A percentile compares a stretch with the other conserved stretches of the same genome.
phyloP scores from a whole-genome alignment of 2,329 filamentous ascomycete genomes.

The Pseudocercospora crystallina region DNA sequence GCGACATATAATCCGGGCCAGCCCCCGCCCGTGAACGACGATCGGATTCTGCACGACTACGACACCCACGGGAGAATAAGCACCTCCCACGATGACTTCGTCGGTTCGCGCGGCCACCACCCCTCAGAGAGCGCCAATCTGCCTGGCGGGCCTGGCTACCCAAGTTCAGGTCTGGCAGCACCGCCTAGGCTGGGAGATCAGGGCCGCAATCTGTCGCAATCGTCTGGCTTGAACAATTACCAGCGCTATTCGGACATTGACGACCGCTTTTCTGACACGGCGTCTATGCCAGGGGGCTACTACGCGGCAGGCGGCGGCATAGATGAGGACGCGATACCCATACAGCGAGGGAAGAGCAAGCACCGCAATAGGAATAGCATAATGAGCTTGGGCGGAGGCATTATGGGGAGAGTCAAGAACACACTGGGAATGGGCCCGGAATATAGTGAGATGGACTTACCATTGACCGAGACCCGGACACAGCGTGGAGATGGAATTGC shows the following conservation, averaged over 20 bases:
- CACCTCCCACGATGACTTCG: slow-evolving; percentile 91
- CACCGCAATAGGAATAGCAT: slow-evolving; percentile 78
- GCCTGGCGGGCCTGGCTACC: slow-evolving; percentile 44
- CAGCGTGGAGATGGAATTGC: slow-evolving; percentile 15
- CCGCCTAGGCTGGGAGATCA: slow-evolving; percentile 40
- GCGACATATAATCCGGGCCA: slow-evolving; percentile 74
- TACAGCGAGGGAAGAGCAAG: slow-evolving; percentile 50
- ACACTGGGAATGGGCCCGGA: slow-evolving; percentile 81
- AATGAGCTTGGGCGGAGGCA: slow-evolving; percentile 77
- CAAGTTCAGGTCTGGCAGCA: slow-evolving; percentile 35
- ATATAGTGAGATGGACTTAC: slow-evolving; percentile 98
- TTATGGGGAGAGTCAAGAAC: slow-evolving; percentile 84
- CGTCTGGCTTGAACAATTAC: slow-evolving; percentile 82
- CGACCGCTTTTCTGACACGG: slow-evolving; percentile 70
- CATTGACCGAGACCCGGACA: slow-evolving; percentile 75
- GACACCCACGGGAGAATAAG: slow-evolving; percentile 72
- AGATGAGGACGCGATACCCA: slow-evolving; percentile 56
- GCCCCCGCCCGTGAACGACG: slow-evolving; percentile 75
- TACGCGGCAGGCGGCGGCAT: slow-evolving; percentile 67
- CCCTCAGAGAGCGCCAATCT: slow-evolving; percentile 41
- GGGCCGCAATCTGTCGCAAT: slow-evolving; percentile 64
- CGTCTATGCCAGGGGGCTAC: slow-evolving; percentile 53
- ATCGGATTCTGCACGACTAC: slow-evolving; percentile 74
- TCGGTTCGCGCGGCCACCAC: slow-evolving; percentile 59
- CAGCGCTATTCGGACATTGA: slow-evolving; percentile 88